Evolutionary conservation across 768 basidiomycete genomes (phyloP).

Genomic region (Boletus eberwhitei): DNA sequence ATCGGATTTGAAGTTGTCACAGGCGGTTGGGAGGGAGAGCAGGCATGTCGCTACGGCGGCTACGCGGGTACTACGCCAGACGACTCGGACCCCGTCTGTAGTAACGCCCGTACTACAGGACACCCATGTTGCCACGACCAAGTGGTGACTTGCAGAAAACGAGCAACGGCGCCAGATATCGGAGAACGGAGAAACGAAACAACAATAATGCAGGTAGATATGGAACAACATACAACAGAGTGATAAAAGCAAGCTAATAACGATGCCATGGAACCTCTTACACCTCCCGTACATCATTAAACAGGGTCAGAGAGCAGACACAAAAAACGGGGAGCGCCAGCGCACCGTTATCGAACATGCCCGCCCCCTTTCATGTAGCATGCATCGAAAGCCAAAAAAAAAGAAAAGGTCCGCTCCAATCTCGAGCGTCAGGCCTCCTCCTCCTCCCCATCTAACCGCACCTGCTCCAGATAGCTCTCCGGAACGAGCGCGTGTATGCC

Average conservation of each 20-base stretch:
- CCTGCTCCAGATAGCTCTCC: conserved; percentile 68
- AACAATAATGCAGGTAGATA: conserved; percentile 1
- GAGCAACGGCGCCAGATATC: too few relatives aligned
- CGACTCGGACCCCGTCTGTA: too few relatives aligned
- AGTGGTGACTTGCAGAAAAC: too few relatives aligned
- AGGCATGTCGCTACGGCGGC: too few relatives aligned
- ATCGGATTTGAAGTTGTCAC: too few relatives aligned
- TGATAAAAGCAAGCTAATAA: conserved; percentile 5
- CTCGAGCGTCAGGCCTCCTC: conserved; percentile 8
- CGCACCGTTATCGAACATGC: conserved; percentile 3
- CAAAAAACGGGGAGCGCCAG: conserved; percentile 9
- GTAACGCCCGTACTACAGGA: too few relatives aligned
- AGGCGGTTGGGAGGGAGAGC: too few relatives aligned
- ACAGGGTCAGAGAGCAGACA: neutral
- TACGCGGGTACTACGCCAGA: too few relatives aligned
- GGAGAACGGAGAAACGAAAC: neutral
- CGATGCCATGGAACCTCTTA: neutral
- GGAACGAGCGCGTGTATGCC: conserved; percentile 69
- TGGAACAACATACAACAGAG: conserved; percentile 16
- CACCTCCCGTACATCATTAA: neutral
- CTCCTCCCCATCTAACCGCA: conserved; percentile 36
- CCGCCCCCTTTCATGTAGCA: neutral
- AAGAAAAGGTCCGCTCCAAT: neutral
- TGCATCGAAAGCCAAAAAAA: neutral
- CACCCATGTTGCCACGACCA: too few relatives aligned